Conservation (phyloP, 2,329 filamentous ascomycete species). For the Hirsutella minnesotensis region DNA sequence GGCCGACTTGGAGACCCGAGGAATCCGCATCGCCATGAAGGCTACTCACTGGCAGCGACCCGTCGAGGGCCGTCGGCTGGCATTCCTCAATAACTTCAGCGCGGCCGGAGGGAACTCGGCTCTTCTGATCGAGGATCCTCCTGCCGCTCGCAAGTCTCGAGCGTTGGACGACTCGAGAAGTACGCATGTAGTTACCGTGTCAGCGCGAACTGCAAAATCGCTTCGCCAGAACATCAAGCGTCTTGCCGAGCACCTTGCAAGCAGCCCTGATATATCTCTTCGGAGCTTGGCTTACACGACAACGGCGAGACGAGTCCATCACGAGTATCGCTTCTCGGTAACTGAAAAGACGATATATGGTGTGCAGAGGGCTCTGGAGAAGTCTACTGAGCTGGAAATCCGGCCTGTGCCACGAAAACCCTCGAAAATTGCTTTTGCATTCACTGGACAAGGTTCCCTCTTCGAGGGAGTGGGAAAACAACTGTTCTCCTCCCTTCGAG, state of each 20-base stretch:
- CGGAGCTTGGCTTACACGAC: neutral
- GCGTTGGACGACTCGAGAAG: neutral
- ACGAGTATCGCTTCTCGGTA: neutral
- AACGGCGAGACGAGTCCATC: neutral
- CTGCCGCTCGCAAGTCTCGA: slow-evolving; percentile 11
- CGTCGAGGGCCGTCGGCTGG: slow-evolving; percentile 17
- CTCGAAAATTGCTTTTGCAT: neutral
- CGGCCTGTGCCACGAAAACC: neutral
- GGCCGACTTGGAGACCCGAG: slow-evolving; percentile 25
- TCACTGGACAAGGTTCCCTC: too few species aligned
- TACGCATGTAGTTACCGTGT: neutral
- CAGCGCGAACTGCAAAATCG: neutral
- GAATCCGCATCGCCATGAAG: slow-evolving; percentile 25
- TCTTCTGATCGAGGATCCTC: slow-evolving; percentile 50
- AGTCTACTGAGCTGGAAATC: neutral
- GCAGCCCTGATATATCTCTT: neutral
- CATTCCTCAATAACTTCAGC: slow-evolving; percentile 39
- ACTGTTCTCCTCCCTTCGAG: too few species aligned
- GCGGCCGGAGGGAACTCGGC: slow-evolving; percentile 47
- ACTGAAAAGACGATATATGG: neutral
- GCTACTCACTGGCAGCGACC: slow-evolving; percentile 19
- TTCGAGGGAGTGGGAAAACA: too few species aligned
- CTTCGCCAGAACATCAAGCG: neutral
- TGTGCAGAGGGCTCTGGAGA: neutral
- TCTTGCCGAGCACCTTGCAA: neutral